Base-by-base conservation (phyloP, 1,284 basidiomycete genomes). In the Moesziomyces sp. region DNA sequence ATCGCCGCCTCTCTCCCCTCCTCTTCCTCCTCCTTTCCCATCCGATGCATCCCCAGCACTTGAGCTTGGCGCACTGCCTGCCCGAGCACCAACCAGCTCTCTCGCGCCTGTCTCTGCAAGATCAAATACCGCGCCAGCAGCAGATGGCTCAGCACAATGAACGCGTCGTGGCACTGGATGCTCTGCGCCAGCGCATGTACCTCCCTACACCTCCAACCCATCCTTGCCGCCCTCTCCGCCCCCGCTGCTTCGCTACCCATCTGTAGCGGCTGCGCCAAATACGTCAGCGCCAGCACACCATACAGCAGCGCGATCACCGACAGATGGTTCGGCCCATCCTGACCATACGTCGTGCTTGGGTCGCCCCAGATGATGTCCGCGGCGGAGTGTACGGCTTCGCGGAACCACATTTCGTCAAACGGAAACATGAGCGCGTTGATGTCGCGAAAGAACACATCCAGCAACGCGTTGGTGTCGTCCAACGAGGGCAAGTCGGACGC, bases 341-440 rank as follows among this genome's bases (percentile, higher is more conserved):
- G 52, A n/a, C 18, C 52, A 16, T 54, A 66, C 9, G 38, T 28
- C 19, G 28, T 28, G 14, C 56, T 28, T 14, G 35, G 21, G 11
- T 66, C 47, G 28, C 45, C 46, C 64, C 64, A 67, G 14, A 67
- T 42, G 16, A 60, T 45, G 24, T 61, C 58, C 40, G 38, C 46
- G 16, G 62, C 56, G 19, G 51, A 46, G 21, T 67, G 52, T 40
- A 60, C n/a, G 4, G 64, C 58, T 35, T 61, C 46, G 11, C 64
- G 58, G n/a, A 67, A 67, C 53, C 54, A 57, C 33, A 57, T 33
- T n/a, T 67, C 64, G 50, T 67, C 64, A 35, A 67, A 60, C 6
- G 64, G 64, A 38, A 60, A 60, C 58, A 67, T 61, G 50, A 60
- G 58, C 10, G 53, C 46, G 23, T 67, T 67, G 58, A 67, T 67